phyloP scores from a whole-genome alignment of 352 stramenopile genomes.

The Globisporangium polare region DNA sequence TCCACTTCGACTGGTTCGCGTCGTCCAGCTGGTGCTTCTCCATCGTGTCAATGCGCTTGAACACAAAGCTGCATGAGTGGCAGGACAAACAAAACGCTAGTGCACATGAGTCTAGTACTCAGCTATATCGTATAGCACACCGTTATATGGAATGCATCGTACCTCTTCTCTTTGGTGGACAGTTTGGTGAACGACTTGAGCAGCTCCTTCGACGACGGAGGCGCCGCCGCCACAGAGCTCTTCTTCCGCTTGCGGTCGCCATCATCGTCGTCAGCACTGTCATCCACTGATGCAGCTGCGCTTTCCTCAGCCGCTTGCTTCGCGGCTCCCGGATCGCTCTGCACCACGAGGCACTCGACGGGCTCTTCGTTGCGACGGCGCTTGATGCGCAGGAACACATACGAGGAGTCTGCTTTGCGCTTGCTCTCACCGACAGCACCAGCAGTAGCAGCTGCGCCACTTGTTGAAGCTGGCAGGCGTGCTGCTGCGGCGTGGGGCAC shows the following conservation, averaged over 20 bases:
- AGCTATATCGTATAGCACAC: neutral
- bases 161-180: slow-evolving; percentile 54
- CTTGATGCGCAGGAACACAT: slow-evolving; percentile 78
- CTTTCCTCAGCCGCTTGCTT: slow-evolving; percentile 5
- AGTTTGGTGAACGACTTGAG: slow-evolving; percentile 59
- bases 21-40: slow-evolving; percentile 38
- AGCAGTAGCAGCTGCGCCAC: neutral
- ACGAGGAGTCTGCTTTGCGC: slow-evolving; percentile 25
- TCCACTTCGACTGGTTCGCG: slow-evolving; percentile 49
- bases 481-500: slow-evolving; percentile 13
- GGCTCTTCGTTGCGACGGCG: slow-evolving; percentile 81
- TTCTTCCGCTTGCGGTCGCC: neutral
- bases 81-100: neutral
- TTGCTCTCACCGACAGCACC: slow-evolving; percentile 10
- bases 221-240: neutral
- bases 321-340: slow-evolving; percentile 34
- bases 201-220: slow-evolving; percentile 24
- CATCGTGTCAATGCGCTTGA: slow-evolving; percentile 84
- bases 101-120: neutral
- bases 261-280: neutral
- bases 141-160: neutral
- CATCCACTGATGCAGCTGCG: slow-evolving; percentile 16
- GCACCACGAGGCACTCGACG: slow-evolving; percentile 62
- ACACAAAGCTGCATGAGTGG: slow-evolving; percentile 41
- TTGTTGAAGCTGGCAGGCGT: neutral